Evolutionary conservation across 2,329 filamentous ascomycete species (phyloP).

Genomic region (Bipolaris victoriae): DNA sequence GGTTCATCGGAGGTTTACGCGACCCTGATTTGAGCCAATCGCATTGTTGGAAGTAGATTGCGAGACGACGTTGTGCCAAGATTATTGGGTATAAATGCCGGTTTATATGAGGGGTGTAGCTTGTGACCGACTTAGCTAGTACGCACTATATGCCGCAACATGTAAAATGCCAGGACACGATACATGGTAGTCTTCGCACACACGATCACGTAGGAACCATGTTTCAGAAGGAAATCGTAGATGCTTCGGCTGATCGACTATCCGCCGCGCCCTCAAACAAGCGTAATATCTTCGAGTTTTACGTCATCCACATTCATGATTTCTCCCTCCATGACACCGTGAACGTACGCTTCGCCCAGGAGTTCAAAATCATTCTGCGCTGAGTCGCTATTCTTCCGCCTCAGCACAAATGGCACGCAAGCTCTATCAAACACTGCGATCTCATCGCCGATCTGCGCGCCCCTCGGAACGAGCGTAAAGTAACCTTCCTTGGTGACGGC

Average conservation of each 20-base stretch:
- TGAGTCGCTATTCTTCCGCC: neutral
- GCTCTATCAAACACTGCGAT: constrained; percentile 28
- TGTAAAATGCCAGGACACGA: neutral
- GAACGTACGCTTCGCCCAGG: constrained; percentile 32
- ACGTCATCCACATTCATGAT: constrained; percentile 16
- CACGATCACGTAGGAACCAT: neutral
- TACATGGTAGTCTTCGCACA: neutral
- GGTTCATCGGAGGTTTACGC: constrained; percentile 27
- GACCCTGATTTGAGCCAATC: constrained; percentile 29
- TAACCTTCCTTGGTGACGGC: constrained; percentile 28
- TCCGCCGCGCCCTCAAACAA: constrained; percentile 10
- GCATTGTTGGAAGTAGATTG: constrained; percentile 21
- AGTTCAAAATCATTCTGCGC: constrained; percentile 14
- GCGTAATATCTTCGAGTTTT: constrained; percentile 15
- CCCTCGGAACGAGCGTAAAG: constrained; percentile 33
- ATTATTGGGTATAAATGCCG: constrained; percentile 2
- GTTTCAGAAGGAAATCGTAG: neutral
- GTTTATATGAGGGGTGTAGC: constrained; percentile 15
- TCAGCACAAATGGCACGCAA: constrained; percentile 29
- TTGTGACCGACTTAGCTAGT: constrained; percentile 19
- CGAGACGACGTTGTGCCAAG: constrained; percentile 1
- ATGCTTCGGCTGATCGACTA: neutral
- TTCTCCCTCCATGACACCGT: constrained; percentile 34
- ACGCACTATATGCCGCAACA: neutral
- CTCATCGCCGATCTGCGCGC: constrained; percentile 19